Percentiles rank a stretch among this genome's conserved stretches.
Conservation (phyloP, 1,139 yeast genomes). For the Suhomyces bolitotheri region DNA sequence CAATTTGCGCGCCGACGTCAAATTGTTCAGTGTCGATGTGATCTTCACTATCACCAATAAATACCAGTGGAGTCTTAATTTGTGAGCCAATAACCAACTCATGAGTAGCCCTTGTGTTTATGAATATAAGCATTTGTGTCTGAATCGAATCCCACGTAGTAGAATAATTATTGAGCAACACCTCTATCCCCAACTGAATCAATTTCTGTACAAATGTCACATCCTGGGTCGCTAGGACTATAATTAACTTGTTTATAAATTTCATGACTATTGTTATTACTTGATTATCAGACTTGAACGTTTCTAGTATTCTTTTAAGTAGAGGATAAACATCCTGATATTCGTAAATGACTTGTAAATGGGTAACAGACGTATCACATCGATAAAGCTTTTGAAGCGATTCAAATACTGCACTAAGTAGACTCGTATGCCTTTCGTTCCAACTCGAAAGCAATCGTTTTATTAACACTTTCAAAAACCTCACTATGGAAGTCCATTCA, state of each 20-base stretch:
- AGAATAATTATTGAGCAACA: slow-evolving; percentile 27
- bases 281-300: slow-evolving; percentile 26
- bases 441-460: slow-evolving; percentile 8
- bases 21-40: not conserved
- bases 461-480: slow-evolving; percentile 25
- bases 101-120: slow-evolving; percentile 31
- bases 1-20: not conserved
- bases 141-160: slow-evolving; percentile 36
- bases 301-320: slow-evolving; percentile 19
- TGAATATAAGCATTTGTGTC: slow-evolving; percentile 36
- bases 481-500: slow-evolving; percentile 33
- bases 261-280: slow-evolving; percentile 28
- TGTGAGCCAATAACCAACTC: not conserved
- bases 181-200: slow-evolving; percentile 32
- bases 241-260: slow-evolving; percentile 40
- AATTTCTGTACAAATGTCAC: slow-evolving; percentile 30
- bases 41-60: not conserved
- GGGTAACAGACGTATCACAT: slow-evolving; percentile 26
- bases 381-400: slow-evolving; percentile 28
- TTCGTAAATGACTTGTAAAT: slow-evolving; percentile 21
- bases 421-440: slow-evolving; percentile 22
- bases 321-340: slow-evolving; percentile 28
- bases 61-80: not conserved
- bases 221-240: slow-evolving; percentile 34
- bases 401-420: slow-evolving; percentile 29